phyloP scores from a whole-genome alignment of 306 rosid genomes.

The Gastrolobium bilobum region DNA sequence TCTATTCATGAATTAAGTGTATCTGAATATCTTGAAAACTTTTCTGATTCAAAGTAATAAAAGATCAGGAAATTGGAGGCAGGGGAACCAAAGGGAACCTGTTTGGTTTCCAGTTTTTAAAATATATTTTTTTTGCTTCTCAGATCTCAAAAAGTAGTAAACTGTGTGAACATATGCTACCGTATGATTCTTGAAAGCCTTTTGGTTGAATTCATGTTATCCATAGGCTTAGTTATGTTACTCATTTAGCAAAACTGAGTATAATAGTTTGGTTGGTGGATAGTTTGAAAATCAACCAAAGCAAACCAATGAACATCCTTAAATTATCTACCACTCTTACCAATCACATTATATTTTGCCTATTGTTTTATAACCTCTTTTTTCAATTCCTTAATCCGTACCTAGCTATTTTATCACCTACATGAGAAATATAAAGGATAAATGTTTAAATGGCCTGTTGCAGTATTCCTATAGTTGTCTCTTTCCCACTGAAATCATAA shows the following conservation, averaged over 20 bases:
- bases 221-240: conserved; percentile 1
- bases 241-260: background rate
- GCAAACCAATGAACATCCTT: background rate
- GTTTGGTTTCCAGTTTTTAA: background rate
- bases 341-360: background rate
- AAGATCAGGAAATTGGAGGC: conserved; percentile 10
- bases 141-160: conserved; percentile 14
- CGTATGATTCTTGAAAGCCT: conserved; percentile 14
- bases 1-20: conserved; percentile 5
- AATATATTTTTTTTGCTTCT: background rate
- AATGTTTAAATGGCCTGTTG: background rate
- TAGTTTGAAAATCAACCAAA: background rate
- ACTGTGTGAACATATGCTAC: background rate
- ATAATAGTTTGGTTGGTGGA: background rate
- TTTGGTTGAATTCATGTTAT: conserved; percentile 7
- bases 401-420: background rate
- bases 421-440: background rate
- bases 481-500: conserved; percentile 13
- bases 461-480: background rate
- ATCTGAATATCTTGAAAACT: conserved; percentile 7
- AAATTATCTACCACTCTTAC: background rate
- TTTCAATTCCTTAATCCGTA: background rate
- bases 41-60: conserved; percentile 2
- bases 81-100: conserved; percentile 27
- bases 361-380: background rate